These are phyloP conservation scores for Saccharomyces pastorianus DNA, from an alignment of 1,139 yeast genomes.

Conservation along the genomic window DNA sequence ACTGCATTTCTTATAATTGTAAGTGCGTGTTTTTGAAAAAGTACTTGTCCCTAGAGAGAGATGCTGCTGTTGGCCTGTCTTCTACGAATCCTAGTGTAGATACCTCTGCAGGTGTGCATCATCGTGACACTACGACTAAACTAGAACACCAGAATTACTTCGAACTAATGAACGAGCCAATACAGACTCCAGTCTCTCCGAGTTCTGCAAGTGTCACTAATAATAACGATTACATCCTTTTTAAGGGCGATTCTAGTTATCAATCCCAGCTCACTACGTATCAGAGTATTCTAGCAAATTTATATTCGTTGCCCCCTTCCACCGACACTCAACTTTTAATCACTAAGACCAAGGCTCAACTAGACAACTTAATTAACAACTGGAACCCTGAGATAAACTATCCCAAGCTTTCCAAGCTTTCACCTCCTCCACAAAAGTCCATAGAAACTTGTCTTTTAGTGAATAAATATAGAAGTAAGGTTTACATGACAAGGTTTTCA, in stretches of 20 bases:
- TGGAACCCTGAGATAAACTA: conserved; percentile 20
- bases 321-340: conserved; percentile 6
- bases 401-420: conserved; percentile 3
- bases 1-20: conserved; percentile 28
- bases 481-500: conserved; percentile 20
- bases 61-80: not conserved
- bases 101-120: not conserved
- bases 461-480: conserved; percentile 22
- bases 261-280: not conserved
- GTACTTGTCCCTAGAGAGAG: not conserved
- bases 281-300: not conserved
- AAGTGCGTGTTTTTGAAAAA: conserved; percentile 17
- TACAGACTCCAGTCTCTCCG: not conserved
- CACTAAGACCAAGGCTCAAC: conserved; percentile 12
- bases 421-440: conserved; percentile 11
- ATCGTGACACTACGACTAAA: not conserved
- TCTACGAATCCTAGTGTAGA: not conserved
- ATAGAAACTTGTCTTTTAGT: conserved; percentile 24
- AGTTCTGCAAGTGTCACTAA: not conserved
- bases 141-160: not conserved
- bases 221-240: not conserved
- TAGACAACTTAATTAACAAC: conserved; percentile 10
- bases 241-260: not conserved
- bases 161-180: not conserved
- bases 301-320: not conserved